Evolutionary conservation across 768 basidiomycete genomes (phyloP), one percentile per base, ranked within the genome.

Genomic region (Mycena belliarum): DNA sequence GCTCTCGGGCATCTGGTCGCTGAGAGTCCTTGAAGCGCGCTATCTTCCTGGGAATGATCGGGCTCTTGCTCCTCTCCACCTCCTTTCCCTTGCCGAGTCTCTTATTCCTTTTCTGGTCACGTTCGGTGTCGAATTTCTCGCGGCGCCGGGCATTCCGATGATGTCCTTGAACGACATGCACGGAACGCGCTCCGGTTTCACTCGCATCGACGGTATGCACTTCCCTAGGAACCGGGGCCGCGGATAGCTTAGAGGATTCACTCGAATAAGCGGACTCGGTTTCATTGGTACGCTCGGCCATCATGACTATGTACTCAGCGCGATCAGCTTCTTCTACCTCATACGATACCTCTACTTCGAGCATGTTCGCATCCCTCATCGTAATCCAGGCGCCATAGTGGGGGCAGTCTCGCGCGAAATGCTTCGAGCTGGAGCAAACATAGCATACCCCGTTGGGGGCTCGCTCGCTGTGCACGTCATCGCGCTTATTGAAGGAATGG

Each of bases 401-500:
- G 0, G 64, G 57, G 23, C 69, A 70, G n/a, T 67, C 66, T 3
- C 63, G 41, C 0, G 45, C 59, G 28, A 57, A 66, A 23, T 70
- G 68, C 0, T 61, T 58, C 0, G 60, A 33, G 46, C 69, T 70
- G 2, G 65, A 60, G 24, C 69, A 70, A 0, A 70, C 43, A 23
- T 52, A 66, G 38, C 67, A 70, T 0, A 15, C 21, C 0, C 65
- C 61, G 2, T 29, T 9, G 0, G 52, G 59, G 1, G 53, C 1
- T 2, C 42, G 24, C 1, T 33, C 35, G 37, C 59, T 60, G 37
- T 33, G 43, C 0, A 49, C 42, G 6, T 54, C 53, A 29, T 60
- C 59, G 1, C 53, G 18, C 8, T n/a, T 23, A 15, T 2, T 12
- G 29, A 55, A 60, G 0, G 18, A 18, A 25, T 60, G 52, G 0